Conservation (phyloP, 306 rosid species). For the Rosa lucieae region DNA sequence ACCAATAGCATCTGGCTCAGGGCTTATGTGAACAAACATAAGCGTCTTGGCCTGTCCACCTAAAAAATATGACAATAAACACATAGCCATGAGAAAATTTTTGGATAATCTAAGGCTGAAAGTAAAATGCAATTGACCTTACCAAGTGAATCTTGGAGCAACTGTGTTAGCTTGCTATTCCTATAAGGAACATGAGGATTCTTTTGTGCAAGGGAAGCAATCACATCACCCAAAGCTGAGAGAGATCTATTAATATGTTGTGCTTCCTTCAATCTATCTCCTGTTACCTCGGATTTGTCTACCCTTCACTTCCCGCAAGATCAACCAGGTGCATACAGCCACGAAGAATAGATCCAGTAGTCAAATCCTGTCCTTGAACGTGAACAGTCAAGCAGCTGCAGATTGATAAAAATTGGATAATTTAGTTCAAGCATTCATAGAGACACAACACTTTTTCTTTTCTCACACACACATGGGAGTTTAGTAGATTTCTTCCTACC, state of each 20-base stretch:
- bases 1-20: conserved; percentile 73
- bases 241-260: conserved; percentile 93
- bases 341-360: conserved; percentile 68
- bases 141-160: conserved; percentile 98
- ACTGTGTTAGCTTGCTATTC: conserved; percentile 93
- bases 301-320: conserved; percentile 98
- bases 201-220: conserved; percentile 94
- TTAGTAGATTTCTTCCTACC: conserved; percentile 43
- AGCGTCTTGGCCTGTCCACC: conserved; percentile 97
- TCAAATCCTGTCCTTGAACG: conserved; percentile 94
- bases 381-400: conserved; percentile 98
- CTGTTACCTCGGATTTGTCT: conserved; percentile 94
- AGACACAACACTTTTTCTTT: neutral
- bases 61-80: conserved; percentile 28
- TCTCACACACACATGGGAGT: neutral
- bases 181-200: conserved; percentile 93
- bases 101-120: neutral
- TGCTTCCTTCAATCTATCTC: conserved; percentile 94
- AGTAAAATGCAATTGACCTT: conserved; percentile 25
- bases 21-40: conserved; percentile 97
- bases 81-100: conserved; percentile 16
- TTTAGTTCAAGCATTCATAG: conserved; percentile 13
- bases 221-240: conserved; percentile 96
- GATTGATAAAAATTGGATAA: conserved; percentile 27
- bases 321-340: conserved; percentile 99